Percentiles rank a stretch among this genome's conserved stretches.
These are phyloP conservation scores for Trifolium fragiferum DNA, from an alignment of 306 rosid species.

Conservation along the genomic window DNA sequence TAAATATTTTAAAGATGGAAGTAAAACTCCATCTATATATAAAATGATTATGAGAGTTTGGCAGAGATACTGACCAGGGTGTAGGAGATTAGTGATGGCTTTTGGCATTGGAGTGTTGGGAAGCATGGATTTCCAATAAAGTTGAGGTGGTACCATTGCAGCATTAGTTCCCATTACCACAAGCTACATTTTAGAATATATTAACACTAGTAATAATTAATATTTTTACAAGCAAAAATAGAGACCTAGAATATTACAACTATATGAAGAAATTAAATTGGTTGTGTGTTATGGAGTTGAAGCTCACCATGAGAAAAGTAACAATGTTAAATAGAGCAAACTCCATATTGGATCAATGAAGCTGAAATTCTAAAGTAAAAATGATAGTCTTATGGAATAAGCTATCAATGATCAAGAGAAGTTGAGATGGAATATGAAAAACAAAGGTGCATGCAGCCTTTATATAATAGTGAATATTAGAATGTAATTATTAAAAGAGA, in stretches of 20 bases:
- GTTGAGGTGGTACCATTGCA: neutral
- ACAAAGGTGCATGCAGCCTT: neutral
- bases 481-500: neutral
- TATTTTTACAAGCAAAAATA: neutral
- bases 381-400: neutral
- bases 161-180: neutral
- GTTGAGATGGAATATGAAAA: neutral
- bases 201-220: neutral
- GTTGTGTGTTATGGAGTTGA: neutral
- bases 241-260: neutral
- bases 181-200: neutral
- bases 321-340: neutral
- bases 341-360: neutral
- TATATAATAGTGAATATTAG: neutral
- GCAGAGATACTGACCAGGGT: neutral
- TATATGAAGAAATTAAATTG: neutral
- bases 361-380: neutral
- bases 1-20: neutral
- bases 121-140: neutral
- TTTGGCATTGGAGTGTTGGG: conserved; percentile 14
- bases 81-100: conserved; percentile 7
- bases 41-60: neutral
- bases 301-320: neutral
- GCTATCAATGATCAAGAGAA: neutral
- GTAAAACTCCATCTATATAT: neutral